Base-by-base conservation (phyloP, 2,329 filamentous ascomycete genomes). In the Phaeosphaeriaceae sp. region DNA sequence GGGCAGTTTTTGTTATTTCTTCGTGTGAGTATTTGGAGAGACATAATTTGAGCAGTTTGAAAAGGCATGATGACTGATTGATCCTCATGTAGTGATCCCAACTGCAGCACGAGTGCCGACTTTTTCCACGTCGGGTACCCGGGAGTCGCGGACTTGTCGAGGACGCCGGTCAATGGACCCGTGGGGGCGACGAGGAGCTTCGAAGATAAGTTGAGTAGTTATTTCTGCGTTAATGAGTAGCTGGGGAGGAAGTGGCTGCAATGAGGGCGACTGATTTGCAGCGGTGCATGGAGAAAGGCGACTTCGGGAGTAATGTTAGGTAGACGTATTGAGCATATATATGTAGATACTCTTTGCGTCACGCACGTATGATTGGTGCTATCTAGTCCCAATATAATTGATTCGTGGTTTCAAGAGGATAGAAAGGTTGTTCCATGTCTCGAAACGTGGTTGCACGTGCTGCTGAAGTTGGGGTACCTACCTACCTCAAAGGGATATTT, bases 1-100 rank as follows among this genome's bases (percentile, higher is more conserved):
- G n/a, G 58, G 58, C 6, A 58, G 54, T 45, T 62, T 62, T n/a
- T 66, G 63, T 58, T 62, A 63, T 51, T 66, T 66, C 51, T 66
- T 62, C 36, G 58, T 62, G 63, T 66, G 59, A 58, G 61, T 58
- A 10, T 9, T 3, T 9, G 25, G 5, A 27, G 25, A 27, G n/a
- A n/a, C n/a, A n/a, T n/a, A n/a, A n/a, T n/a, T n/a, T n/a, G n/a
- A n/a, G n/a, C n/a, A n/a, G n/a, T n/a, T n/a, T 13, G 31, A 36
- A 13, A 11, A 36, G 7, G 31, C 6, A 3, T 7, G 13, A 20
- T 33, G 42, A 56, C 25, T 33, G 19, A 46, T 17, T 27, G 25
- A 36, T n/a, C n/a, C n/a, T n/a, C n/a, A n/a, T 31, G 9, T 31
- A 63, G 61, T 1, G 53, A 61, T 41, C 48, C 54, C 5, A 51